Conservation (phyloP, 257 asterid genomes). For the Nicotiana obtusifolia region DNA sequence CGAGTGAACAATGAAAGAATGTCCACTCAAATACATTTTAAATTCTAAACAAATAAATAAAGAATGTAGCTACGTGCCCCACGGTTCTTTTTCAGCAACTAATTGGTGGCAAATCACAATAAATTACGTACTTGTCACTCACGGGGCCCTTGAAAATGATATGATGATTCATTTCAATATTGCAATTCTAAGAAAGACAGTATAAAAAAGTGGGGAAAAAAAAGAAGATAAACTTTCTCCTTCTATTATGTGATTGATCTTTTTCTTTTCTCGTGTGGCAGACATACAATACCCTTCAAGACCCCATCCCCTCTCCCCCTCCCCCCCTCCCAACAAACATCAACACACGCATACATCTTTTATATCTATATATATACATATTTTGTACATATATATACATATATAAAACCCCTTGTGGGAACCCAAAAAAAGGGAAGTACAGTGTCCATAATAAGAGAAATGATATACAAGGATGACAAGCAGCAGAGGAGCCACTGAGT, state of each 20-base stretch:
- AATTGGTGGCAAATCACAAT: conserved; percentile 9
- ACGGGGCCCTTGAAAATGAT: conserved; percentile 23
- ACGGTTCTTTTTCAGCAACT: conserved; percentile 5
- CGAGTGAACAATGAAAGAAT: neutral
- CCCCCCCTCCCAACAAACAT: neutral
- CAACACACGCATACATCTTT: neutral
- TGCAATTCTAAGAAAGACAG: neutral
- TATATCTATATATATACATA: neutral
- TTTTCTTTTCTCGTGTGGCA: conserved; percentile 17
- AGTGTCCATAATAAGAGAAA: neutral
- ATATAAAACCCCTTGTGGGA: neutral
- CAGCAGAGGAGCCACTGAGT: conserved; percentile 29
- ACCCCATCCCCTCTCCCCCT: neutral
- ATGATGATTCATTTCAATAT: conserved; percentile 14
- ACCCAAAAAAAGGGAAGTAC: neutral
- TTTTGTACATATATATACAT: neutral
- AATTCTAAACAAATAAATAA: neutral
- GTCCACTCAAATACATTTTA: neutral
- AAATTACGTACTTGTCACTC: conserved; percentile 19
- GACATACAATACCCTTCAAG: conserved; percentile 12
- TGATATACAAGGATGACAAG: conserved; percentile 24
- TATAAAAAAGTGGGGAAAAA: neutral
- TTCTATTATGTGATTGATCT: neutral
- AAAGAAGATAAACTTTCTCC: neutral
- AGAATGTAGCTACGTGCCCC: neutral